These are phyloP conservation scores for Pilatotrama ljubarskyi DNA, from an alignment of 768 basidiomycete species.

Conservation along the genomic window DNA sequence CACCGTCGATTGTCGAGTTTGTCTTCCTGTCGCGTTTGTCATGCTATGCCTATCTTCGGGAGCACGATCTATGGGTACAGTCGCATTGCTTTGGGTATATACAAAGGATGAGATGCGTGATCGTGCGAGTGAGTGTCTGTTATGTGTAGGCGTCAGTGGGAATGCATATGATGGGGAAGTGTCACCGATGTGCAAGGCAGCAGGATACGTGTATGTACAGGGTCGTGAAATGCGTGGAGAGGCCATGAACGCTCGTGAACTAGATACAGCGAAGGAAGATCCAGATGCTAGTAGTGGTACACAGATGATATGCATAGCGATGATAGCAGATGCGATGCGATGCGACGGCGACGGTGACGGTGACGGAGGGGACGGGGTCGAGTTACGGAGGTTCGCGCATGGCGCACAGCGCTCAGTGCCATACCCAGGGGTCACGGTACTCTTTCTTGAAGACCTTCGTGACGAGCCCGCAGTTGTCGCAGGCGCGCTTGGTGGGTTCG, in stretches of 20 bases:
- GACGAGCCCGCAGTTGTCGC: conserved; percentile 36
- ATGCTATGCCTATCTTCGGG: background rate
- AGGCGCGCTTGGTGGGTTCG: conserved; percentile 30
- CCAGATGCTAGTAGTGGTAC: conserved; percentile 13
- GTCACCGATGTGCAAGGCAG: background rate
- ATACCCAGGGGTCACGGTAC: conserved; percentile 20
- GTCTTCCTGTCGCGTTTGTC: background rate
- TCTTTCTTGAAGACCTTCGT: conserved; percentile 23
- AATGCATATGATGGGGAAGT: background rate
- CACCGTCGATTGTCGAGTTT: background rate
- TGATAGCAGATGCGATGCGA: conserved; percentile 7
- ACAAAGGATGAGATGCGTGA: background rate
- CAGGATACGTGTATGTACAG: conserved; percentile 7
- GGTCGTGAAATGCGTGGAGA: conserved; percentile 10
- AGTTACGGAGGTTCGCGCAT: background rate
- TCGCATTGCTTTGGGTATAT: conserved; percentile 8
- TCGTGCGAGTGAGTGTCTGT: conserved; percentile 7
- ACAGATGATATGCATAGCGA: conserved; percentile 11
- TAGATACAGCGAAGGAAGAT: conserved; percentile 9
- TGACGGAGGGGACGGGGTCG: background rate
- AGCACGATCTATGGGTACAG: background rate
- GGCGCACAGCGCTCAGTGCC: conserved; percentile 15
- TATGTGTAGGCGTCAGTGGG: background rate
- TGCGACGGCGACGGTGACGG: background rate
- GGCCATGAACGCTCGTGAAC: conserved; percentile 4